phyloP scores from a whole-genome alignment of 148 eudicot species.

The Heliamphora exappendiculata region DNA sequence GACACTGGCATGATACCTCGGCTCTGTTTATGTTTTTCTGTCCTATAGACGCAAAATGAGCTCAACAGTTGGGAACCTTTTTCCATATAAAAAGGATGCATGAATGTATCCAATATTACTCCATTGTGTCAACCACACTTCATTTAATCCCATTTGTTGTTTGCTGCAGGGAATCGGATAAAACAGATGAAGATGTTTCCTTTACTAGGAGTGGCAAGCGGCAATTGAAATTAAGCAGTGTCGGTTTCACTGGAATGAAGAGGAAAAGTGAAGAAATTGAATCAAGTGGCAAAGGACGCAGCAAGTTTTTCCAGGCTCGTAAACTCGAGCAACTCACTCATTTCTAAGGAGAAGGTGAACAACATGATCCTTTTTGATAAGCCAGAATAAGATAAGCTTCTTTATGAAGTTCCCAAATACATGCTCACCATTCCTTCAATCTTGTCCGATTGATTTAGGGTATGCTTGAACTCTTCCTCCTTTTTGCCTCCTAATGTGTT shows the following conservation, averaged over 20 bases:
- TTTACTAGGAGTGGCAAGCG: constrained; percentile 50
- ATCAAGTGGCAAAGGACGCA: constrained; percentile 83
- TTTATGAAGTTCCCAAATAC: neutral
- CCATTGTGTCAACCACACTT: no score
- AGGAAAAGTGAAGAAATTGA: constrained; percentile 72
- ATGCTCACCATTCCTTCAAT: neutral
- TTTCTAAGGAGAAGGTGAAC: constrained; percentile 38
- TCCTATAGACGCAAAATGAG: no score
- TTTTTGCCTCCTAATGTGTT: neutral
- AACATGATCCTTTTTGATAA: neutral
- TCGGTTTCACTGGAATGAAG: constrained; percentile 71
- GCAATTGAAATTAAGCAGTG: constrained; percentile 58
- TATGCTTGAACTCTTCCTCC: neutral
- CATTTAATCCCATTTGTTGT: no score
- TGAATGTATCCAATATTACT: no score
- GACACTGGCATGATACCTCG: no score
- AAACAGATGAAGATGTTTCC: constrained; percentile 51
- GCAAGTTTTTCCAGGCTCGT: constrained; percentile 92
- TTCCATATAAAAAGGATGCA: no score
- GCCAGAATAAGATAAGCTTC: neutral
- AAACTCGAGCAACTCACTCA: constrained; percentile 69
- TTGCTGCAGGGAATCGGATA: constrained; percentile 93
- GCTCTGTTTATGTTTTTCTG: no score
- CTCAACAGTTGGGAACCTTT: no score
- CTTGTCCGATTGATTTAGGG: neutral